phyloP scores from a whole-genome alignment of 2,329 filamentous ascomycete genomes.

The Xylariales sp. region DNA sequence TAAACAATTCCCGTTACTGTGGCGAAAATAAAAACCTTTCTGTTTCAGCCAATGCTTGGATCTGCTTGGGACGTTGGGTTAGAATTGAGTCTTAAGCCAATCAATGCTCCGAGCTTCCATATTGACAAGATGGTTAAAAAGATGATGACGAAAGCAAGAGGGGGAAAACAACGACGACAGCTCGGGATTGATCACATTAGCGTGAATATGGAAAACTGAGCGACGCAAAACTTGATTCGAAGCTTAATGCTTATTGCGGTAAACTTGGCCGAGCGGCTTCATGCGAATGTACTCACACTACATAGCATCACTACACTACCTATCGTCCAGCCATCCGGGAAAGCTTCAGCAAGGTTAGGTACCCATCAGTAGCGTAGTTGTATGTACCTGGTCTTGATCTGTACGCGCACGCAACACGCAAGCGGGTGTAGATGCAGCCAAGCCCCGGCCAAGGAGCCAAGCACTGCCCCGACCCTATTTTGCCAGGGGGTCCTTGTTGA shows the following conservation, averaged over 20 bases:
- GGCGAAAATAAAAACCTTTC: not conserved
- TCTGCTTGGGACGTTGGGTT: not conserved
- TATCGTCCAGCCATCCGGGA: slow-evolving; percentile 25
- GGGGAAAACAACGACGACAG: not conserved
- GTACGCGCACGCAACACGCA: slow-evolving; percentile 29
- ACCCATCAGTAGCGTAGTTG: too few species aligned
- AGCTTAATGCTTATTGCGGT: slow-evolving; percentile 2
- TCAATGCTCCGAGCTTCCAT: not conserved
- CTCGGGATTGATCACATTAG: slow-evolving; percentile 6
- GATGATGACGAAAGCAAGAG: not conserved
- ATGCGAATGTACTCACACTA: slow-evolving; percentile 6
- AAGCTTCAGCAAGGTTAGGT: slow-evolving; percentile 15
- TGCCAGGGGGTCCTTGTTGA: slow-evolving; percentile 19
- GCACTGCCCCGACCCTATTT: slow-evolving; percentile 16
- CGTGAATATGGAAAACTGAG: not conserved
- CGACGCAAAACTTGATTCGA: slow-evolving; percentile 27
- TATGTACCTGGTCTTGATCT: not conserved
- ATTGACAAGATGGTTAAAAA: not conserved
- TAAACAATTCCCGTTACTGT: too few species aligned
- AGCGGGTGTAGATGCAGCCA: slow-evolving; percentile 38
- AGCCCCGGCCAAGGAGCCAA: slow-evolving; percentile 33
- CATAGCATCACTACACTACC: not conserved
- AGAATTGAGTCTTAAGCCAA: not conserved
- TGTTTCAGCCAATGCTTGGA: not conserved
- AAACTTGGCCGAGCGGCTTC: slow-evolving; percentile 12